A percentile compares a stretch with the other conserved stretches of the same genome.
Evolutionary conservation across 1,139 yeast genomes (phyloP).

Genomic region (Candida mesenterica): DNA sequence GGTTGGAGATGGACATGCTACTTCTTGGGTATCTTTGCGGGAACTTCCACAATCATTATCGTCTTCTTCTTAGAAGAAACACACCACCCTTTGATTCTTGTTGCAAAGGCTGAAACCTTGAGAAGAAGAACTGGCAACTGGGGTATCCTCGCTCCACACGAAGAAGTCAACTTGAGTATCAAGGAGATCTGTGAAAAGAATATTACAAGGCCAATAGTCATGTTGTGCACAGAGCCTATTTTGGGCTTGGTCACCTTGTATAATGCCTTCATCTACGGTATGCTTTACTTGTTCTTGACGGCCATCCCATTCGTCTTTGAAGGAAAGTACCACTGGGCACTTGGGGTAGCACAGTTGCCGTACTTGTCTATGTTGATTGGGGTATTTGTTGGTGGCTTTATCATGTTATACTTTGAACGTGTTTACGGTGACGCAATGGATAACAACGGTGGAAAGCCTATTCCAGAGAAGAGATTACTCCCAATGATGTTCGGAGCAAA

Average conservation of each 20-base stretch:
- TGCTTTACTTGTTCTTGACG: constrained; percentile 71
- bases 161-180: constrained; percentile 60
- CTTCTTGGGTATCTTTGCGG: constrained; percentile 51
- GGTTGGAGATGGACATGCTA: constrained; percentile 65
- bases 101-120: constrained; percentile 56
- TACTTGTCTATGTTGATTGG: constrained; percentile 64
- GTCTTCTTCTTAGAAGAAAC: constrained; percentile 45
- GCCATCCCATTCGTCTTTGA: constrained; percentile 77
- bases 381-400: constrained; percentile 54
- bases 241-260: constrained; percentile 66
- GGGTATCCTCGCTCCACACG: constrained; percentile 86
- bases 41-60: constrained; percentile 27
- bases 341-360: constrained; percentile 61
- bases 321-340: constrained; percentile 53
- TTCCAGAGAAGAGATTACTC: constrained; percentile 78
- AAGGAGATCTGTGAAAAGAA: constrained; percentile 69
- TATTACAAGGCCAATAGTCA: constrained; percentile 63
- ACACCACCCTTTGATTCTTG: constrained; percentile 51
- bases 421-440: constrained; percentile 33
- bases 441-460: constrained; percentile 56
- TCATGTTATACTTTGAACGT: constrained; percentile 29
- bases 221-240: constrained; percentile 74
- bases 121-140: constrained; percentile 61
- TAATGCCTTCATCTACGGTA: constrained; percentile 83
- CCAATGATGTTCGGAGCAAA: constrained; percentile 72